A percentile compares a stretch with the other conserved stretches of the same genome.
Conservation (phyloP, 805 yeast species). For the Kodamaea hsintzibuensis region DNA sequence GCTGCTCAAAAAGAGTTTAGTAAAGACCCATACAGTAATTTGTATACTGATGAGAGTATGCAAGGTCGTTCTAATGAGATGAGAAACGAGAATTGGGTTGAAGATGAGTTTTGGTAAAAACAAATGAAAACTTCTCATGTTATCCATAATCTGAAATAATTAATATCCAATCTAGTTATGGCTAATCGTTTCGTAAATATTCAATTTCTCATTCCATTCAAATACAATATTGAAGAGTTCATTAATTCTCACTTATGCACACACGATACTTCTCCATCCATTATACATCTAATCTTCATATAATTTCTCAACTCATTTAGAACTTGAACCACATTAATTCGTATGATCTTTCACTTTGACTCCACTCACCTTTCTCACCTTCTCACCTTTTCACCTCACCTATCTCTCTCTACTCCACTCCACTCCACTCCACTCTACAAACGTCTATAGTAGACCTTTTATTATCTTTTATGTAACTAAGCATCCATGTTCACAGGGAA, state of each 20-base stretch:
- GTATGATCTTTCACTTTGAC: not conserved
- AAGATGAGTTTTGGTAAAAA: conserved; percentile 58
- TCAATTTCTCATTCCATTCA: no score
- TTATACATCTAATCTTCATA: no score
- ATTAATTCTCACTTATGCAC: no score
- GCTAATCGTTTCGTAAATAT: no score
- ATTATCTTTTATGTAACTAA: conserved; percentile 4
- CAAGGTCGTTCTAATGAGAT: conserved; percentile 46
- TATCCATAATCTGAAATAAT: not conserved
- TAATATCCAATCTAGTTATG: no score
- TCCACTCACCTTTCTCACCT: not conserved
- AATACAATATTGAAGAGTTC: no score
- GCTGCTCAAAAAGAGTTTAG: conserved; percentile 42
- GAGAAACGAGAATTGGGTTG: conserved; percentile 51
- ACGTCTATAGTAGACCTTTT: conserved; percentile 3
- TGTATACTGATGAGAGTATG: conserved; percentile 48
- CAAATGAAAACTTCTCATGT: no score
- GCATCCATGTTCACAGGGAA: conserved; percentile 40
- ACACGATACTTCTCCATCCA: no score
- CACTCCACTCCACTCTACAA: not conserved
- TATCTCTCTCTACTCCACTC: not conserved
- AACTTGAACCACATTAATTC: no score
- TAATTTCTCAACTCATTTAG: no score
- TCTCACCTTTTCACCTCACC: not conserved
- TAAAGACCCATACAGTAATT: conserved; percentile 39